Evolutionary conservation across 345 rosid genomes (phyloP).

Genomic region (Gossypium mustelinum): DNA sequence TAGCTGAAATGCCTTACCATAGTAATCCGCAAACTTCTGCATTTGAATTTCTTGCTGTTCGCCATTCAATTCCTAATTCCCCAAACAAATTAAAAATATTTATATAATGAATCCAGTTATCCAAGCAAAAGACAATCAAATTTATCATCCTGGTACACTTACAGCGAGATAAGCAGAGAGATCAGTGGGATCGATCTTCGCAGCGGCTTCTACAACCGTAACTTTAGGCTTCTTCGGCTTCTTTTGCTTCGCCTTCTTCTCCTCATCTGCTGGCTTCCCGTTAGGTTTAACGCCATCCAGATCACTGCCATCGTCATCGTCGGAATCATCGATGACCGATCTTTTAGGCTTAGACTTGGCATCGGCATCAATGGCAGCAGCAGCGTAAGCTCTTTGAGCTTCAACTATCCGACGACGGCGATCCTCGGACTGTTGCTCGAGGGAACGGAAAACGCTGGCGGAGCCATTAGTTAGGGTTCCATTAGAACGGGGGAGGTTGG

Average conservation of each 20-base stretch:
- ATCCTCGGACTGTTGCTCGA: slow-evolving; percentile 55
- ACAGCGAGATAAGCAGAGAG: slow-evolving; percentile 51
- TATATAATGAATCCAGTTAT: neutral
- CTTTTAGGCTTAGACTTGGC: slow-evolving; percentile 20
- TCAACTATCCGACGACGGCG: slow-evolving; percentile 42
- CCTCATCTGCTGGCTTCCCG: slow-evolving; percentile 26
- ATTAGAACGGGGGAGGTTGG: slow-evolving; percentile 12
- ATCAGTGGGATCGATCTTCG: slow-evolving; percentile 52
- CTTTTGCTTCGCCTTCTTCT: slow-evolving; percentile 45
- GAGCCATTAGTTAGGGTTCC: slow-evolving; percentile 29
- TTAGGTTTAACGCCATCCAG: slow-evolving; percentile 28
- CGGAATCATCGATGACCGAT: slow-evolving; percentile 35
- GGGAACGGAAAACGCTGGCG: slow-evolving; percentile 36
- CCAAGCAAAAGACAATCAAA: slow-evolving; percentile 3
- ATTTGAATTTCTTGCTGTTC: slow-evolving; percentile 56
- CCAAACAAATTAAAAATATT: neutral
- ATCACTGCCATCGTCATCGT: slow-evolving; percentile 37
- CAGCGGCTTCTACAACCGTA: slow-evolving; percentile 58
- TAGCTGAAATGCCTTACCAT: slow-evolving; percentile 52
- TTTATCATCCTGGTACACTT: slow-evolving; percentile 30
- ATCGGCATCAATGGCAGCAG: slow-evolving; percentile 16
- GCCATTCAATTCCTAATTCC: slow-evolving; percentile 40
- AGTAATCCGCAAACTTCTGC: slow-evolving; percentile 65
- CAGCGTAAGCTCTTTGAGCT: slow-evolving; percentile 27
- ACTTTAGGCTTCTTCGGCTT: slow-evolving; percentile 71